Conservation (phyloP, 176 grass and related monocot species). For the Cocos nucifera region DNA sequence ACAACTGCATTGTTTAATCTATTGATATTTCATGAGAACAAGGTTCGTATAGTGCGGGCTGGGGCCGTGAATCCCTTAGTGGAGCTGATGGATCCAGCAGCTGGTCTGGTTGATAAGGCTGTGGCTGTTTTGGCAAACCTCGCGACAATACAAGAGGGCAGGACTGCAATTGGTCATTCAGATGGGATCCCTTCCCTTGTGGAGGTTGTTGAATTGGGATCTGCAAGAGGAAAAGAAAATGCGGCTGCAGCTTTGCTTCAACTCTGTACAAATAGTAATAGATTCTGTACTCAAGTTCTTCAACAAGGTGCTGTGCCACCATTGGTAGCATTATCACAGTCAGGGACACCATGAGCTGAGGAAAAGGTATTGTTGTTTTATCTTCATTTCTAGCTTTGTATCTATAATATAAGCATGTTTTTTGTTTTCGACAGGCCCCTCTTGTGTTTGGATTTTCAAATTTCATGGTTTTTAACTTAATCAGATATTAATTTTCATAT, state of each 20-base stretch:
- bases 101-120: conserved; percentile 76
- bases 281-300: conserved; percentile 69
- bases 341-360: conserved; percentile 71
- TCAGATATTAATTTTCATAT: too few relatives aligned
- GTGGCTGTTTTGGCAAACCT: conserved; percentile 83
- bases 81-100: conserved; percentile 81
- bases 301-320: conserved; percentile 79
- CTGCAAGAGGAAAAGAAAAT: conserved; percentile 66
- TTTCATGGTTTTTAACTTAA: too few relatives aligned
- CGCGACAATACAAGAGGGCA: conserved; percentile 54
- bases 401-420: not conserved
- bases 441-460: too few relatives aligned
- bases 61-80: conserved; percentile 65
- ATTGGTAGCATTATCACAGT: conserved; percentile 62
- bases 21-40: conserved; percentile 76
- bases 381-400: conserved; percentile 2
- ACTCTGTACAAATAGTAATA: conserved; percentile 61
- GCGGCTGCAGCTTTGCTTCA: conserved; percentile 62
- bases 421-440: not conserved
- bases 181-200: conserved; percentile 60
- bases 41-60: conserved; percentile 60
- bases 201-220: conserved; percentile 86
- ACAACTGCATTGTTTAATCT: conserved; percentile 75
- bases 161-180: conserved; percentile 43
- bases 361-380: conserved; percentile 50